phyloP scores from a whole-genome alignment of 1,284 basidiomycete genomes.

The Apiotrichum brassicae region DNA sequence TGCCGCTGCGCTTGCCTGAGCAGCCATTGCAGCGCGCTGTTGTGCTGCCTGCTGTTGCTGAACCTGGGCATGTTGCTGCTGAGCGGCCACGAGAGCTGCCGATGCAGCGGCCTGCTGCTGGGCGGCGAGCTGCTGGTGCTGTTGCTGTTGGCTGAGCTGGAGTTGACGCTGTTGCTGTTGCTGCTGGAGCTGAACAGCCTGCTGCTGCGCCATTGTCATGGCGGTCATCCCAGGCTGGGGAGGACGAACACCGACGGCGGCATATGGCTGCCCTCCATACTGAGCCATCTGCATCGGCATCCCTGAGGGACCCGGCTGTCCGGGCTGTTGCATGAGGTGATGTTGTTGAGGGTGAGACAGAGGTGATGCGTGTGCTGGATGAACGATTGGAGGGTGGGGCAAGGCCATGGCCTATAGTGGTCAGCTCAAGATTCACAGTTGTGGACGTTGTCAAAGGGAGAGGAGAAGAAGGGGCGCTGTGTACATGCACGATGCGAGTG shows the following conservation, averaged over 20 bases:
- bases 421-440: too few relatives aligned
- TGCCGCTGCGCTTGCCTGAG: constrained; percentile 6
- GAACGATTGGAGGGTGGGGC: constrained; percentile 36
- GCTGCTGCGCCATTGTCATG: constrained; percentile 16
- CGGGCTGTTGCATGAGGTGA: constrained; percentile 26
- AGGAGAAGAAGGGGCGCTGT: too few relatives aligned
- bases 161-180: constrained; percentile 11
- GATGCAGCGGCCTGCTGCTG: constrained; percentile 15
- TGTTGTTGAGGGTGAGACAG: constrained; percentile 21
- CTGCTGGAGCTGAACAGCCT: constrained; percentile 17
- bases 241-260: constrained; percentile 14
- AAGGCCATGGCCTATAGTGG: constrained; percentile 38
- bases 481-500: too few relatives aligned
- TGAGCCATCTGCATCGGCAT: constrained; percentile 19
- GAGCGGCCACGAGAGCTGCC: constrained; percentile 9
- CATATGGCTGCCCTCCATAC: constrained; percentile 19
- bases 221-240: constrained; percentile 13
- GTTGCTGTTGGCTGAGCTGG: constrained; percentile 17
- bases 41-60: constrained; percentile 4
- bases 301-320: constrained; percentile 26
- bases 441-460: too few relatives aligned
- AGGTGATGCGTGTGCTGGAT: constrained; percentile 22
- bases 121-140: constrained; percentile 15
- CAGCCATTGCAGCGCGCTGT: constrained; percentile 4
- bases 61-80: constrained; percentile 17